phyloP scores from a whole-genome alignment of 192 early-diverging fungal genomes.

The Umbelopsis sp. region DNA sequence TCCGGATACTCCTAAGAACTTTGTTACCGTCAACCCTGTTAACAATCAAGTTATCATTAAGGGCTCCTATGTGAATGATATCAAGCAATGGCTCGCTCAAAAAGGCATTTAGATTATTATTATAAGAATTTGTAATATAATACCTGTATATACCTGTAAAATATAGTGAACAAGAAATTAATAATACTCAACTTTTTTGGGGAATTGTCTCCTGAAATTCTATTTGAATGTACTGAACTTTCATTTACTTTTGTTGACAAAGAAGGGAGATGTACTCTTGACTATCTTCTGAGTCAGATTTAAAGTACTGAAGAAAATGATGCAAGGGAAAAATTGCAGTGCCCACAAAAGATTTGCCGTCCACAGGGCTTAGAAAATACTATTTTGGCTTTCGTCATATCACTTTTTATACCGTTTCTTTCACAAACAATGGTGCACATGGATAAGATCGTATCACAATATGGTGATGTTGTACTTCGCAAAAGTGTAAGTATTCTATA shows the following conservation, averaged over 20 bases:
- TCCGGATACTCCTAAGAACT: conserved; percentile 28
- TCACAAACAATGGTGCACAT: neutral
- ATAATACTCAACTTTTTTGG: neutral
- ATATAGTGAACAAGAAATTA: neutral
- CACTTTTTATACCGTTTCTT: too few species aligned
- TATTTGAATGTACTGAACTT: too few species aligned
- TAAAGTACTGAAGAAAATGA: too few species aligned
- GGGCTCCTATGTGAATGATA: conserved; percentile 46
- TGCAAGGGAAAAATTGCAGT: too few species aligned
- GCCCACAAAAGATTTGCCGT: too few species aligned
- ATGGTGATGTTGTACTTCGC: conserved; percentile 26
- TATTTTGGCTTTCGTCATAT: too few species aligned
- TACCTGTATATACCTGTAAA: neutral
- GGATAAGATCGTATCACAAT: conserved; percentile 18
- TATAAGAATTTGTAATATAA: neutral
- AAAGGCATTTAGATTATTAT: conserved; percentile 51
- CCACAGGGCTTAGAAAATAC: too few species aligned
- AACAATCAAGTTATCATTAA: conserved; percentile 60
- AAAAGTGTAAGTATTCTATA: neutral
- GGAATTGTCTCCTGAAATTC: too few species aligned
- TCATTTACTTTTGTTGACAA: too few species aligned
- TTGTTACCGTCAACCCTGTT: conserved; percentile 39
- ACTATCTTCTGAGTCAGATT: too few species aligned
- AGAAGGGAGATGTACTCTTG: too few species aligned
- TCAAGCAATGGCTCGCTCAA: conserved; percentile 56